phyloP scores from a whole-genome alignment of 768 basidiomycete species.

The Asterophora lycoperdoides region DNA sequence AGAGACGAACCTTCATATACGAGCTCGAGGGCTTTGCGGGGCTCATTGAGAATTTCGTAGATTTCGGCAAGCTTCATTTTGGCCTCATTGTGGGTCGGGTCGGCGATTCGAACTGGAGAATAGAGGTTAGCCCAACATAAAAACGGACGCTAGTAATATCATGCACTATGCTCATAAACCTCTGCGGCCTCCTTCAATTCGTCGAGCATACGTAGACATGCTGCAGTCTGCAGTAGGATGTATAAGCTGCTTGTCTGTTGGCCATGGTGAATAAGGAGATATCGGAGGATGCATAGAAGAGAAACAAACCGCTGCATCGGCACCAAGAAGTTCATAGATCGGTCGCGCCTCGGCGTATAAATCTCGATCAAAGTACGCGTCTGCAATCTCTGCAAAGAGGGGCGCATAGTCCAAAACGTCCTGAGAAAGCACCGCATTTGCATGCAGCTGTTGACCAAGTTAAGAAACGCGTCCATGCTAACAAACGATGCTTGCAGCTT shows the following conservation, averaged over 20 bases:
- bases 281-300: background rate
- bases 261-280: background rate
- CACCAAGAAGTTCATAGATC: slow-evolving; percentile 76
- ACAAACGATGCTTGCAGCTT: slow-evolving; percentile 14
- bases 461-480: background rate
- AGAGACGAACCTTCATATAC: slow-evolving; percentile 68
- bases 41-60: slow-evolving; percentile 79
- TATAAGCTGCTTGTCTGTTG: slow-evolving; percentile 69
- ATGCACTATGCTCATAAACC: slow-evolving; percentile 76
- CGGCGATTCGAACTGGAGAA: slow-evolving; percentile 60
- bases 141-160: background rate
- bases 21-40: slow-evolving; percentile 75
- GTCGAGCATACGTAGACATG: slow-evolving; percentile 74
- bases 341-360: slow-evolving; percentile 76
- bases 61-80: slow-evolving; percentile 90
- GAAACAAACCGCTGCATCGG: slow-evolving; percentile 60
- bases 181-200: slow-evolving; percentile 75
- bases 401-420: slow-evolving; percentile 75
- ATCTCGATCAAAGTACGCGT: slow-evolving; percentile 74
- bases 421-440: slow-evolving; percentile 61
- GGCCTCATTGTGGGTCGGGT: slow-evolving; percentile 74
- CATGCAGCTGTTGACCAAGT: slow-evolving; percentile 57
- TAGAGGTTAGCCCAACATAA: background rate
- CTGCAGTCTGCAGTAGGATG: slow-evolving; percentile 71
- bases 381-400: slow-evolving; percentile 79